Conservation (phyloP, 495 filamentous ascomycete genomes). For the Podospora tetraspora region DNA sequence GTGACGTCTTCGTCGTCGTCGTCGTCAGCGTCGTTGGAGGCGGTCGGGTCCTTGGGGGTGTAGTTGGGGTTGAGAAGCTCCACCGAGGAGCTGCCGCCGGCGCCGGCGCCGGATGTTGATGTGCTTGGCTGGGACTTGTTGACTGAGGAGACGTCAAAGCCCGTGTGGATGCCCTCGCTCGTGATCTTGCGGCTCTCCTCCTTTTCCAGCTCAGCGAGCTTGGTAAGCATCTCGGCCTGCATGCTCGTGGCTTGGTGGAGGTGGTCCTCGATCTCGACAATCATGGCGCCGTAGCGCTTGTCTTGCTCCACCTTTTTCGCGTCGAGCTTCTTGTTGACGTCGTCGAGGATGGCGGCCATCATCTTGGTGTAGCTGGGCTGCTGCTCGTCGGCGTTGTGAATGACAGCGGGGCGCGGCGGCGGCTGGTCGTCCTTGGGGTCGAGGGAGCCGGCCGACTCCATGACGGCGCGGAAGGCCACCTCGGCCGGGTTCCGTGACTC, state of each 20-base stretch:
- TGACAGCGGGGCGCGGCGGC: constrained; percentile 64
- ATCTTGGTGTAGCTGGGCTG: constrained; percentile 88
- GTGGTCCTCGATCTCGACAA: constrained; percentile 70
- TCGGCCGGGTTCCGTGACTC: constrained; percentile 62
- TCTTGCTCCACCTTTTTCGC: constrained; percentile 52
- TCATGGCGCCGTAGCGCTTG: constrained; percentile 64
- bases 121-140: constrained; percentile 48
- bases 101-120: constrained; percentile 37
- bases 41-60: constrained; percentile 10
- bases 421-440: constrained; percentile 70
- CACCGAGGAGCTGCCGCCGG: constrained; percentile 44
- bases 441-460: constrained; percentile 57
- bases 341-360: constrained; percentile 87
- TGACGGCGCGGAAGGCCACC: constrained; percentile 78
- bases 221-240: constrained; percentile 64
- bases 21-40: constrained; percentile 39
- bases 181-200: constrained; percentile 89
- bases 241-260: constrained; percentile 68
- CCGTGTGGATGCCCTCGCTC: constrained; percentile 84
- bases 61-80: constrained; percentile 77
- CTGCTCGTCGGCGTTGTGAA: constrained; percentile 65
- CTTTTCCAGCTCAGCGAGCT: constrained; percentile 76
- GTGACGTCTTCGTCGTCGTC: constrained; percentile 69
- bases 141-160: constrained; percentile 79
- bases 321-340: constrained; percentile 86